Evolutionary conservation across 805 yeast species (phyloP).

Genomic region (Ogataea ramenticola): DNA sequence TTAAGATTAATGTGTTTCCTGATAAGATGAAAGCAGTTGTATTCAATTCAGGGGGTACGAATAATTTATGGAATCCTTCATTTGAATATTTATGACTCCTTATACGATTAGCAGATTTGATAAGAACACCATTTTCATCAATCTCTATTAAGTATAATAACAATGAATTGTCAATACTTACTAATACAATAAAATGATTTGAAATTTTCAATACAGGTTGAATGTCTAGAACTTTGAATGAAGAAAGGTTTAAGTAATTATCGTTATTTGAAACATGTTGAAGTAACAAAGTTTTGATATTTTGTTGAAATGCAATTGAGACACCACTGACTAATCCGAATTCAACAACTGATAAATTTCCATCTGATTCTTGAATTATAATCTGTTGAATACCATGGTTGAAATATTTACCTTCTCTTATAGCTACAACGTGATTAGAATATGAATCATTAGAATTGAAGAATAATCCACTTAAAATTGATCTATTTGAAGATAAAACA

Average conservation of each 20-base stretch:
- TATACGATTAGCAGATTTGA: constrained; percentile 60
- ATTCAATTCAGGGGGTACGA: constrained; percentile 45
- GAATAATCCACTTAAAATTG: not conserved
- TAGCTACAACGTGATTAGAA: constrained; percentile 45
- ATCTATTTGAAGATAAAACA: constrained; percentile 12
- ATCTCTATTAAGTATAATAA: constrained; percentile 49
- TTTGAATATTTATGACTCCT: constrained; percentile 35
- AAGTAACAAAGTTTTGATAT: constrained; percentile 21
- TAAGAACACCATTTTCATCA: constrained; percentile 41
- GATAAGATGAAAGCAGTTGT: constrained; percentile 51
- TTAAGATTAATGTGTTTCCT: constrained; percentile 53
- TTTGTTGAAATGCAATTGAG: constrained; percentile 21
- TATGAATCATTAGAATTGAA: constrained; percentile 11
- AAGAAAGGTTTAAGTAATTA: constrained; percentile 11
- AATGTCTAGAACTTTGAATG: constrained; percentile 56
- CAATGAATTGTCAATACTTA: constrained; percentile 31
- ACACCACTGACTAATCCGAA: constrained; percentile 25
- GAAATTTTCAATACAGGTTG: constrained; percentile 36
- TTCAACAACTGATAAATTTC: constrained; percentile 30
- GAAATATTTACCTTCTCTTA: constrained; percentile 45
- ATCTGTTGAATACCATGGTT: constrained; percentile 44
- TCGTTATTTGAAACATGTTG: constrained; percentile 35
- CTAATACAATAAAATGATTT: constrained; percentile 40
- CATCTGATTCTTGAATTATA: constrained; percentile 38
- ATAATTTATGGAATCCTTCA: constrained; percentile 37